These are phyloP conservation scores for Pneumocystis jirovecii DNA, from an alignment of 1,139 yeast species.

Conservation along the genomic window DNA sequence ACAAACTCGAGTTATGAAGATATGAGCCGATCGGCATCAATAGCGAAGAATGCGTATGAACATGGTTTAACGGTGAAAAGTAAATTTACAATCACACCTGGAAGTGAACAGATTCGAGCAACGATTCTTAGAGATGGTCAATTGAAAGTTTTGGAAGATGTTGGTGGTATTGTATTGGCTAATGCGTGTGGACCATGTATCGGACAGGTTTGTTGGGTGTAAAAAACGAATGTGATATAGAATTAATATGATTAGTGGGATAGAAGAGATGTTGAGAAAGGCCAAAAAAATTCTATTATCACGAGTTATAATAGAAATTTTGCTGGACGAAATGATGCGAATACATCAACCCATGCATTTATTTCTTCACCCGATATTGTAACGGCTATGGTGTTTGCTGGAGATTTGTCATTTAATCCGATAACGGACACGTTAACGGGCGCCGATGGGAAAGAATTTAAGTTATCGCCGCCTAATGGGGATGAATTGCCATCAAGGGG, in stretches of 20 bases:
- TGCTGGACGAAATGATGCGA: slow-evolving; percentile 97
- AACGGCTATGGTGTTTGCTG: slow-evolving; percentile 91
- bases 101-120: slow-evolving; percentile 98
- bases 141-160: slow-evolving; percentile 73
- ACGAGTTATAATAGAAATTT: slow-evolving; percentile 98
- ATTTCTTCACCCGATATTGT: slow-evolving; percentile 97
- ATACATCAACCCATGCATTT: slow-evolving; percentile 95
- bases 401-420: slow-evolving; percentile 98
- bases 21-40: slow-evolving; percentile 93
- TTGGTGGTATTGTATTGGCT: slow-evolving; percentile 91
- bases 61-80: slow-evolving; percentile 88
- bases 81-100: slow-evolving; percentile 90
- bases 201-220: slow-evolving; percentile 39
- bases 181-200: slow-evolving; percentile 99
- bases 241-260: slow-evolving; percentile 51
- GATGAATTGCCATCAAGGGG: slow-evolving; percentile 87
- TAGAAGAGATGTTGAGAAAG: slow-evolving; percentile 91
- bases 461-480: slow-evolving; percentile 79
- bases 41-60: slow-evolving; percentile 75
- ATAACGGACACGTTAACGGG: slow-evolving; percentile 86
- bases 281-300: slow-evolving; percentile 96
- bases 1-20: slow-evolving; percentile 98
- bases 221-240: neutral
- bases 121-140: slow-evolving; percentile 97
- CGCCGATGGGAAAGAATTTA: slow-evolving; percentile 89